These are phyloP conservation scores for Saccharomycopsis guyanensis DNA, from an alignment of 805 yeast genomes.

Conservation along the genomic window DNA sequence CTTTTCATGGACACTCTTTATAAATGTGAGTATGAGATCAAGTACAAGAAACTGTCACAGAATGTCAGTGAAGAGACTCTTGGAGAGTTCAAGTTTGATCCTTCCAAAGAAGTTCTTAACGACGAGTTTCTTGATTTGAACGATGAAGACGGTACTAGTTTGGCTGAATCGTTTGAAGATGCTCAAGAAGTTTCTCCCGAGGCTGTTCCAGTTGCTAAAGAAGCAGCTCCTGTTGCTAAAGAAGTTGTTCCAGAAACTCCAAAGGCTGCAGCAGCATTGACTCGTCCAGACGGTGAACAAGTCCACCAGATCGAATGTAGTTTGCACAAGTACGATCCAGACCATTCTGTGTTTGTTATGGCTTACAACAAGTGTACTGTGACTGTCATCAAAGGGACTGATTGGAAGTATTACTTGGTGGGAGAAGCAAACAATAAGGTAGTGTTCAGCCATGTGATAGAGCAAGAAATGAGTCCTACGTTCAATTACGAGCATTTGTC, in stretches of 20 bases:
- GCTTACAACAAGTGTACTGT: conserved; percentile 32
- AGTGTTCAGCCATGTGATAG: conserved; percentile 27
- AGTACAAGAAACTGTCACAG: conserved; percentile 48
- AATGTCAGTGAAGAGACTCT: conserved; percentile 41
- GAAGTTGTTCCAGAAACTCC: not conserved
- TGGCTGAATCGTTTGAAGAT: conserved; percentile 10
- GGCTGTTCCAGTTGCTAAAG: conserved; percentile 15
- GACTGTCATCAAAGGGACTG: conserved; percentile 37
- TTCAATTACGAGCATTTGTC: conserved; percentile 48
- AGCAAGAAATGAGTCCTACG: conserved; percentile 53
- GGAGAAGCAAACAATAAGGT: conserved; percentile 25
- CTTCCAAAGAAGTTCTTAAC: conserved; percentile 17
- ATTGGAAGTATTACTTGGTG: conserved; percentile 47
- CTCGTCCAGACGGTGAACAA: conserved; percentile 20
- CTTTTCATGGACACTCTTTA: conserved; percentile 55
- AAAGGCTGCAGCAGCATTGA: not conserved
- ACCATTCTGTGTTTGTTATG: conserved; percentile 38
- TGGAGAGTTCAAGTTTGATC: conserved; percentile 46
- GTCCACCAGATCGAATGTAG: conserved; percentile 26
- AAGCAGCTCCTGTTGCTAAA: conserved; percentile 13
- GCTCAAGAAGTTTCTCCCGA: conserved; percentile 17
- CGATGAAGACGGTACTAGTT: no score
- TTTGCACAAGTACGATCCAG: conserved; percentile 53
- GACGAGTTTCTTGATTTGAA: conserved; percentile 23
- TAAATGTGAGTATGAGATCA: conserved; percentile 70